Percentiles rank a stretch among this genome's conserved stretches.
Conservation (phyloP, 805 yeast species). For the Scheffersomyces lignosus region DNA sequence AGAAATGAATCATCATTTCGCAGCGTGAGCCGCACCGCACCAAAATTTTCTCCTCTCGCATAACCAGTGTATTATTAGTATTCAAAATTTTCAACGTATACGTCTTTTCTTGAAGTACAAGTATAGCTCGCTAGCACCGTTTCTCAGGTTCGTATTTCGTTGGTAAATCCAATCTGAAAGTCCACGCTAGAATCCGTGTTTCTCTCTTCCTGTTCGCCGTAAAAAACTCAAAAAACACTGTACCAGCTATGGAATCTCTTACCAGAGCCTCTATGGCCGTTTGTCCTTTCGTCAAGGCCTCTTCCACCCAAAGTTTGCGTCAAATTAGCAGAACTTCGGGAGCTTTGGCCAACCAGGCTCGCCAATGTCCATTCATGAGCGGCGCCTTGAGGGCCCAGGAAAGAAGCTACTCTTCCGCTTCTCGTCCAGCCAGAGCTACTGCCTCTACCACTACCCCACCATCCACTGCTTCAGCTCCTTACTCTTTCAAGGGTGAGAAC, state of each 20-base stretch:
- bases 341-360: slow-evolving; percentile 57
- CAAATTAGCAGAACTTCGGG: slow-evolving; percentile 46
- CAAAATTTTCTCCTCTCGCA: too few species aligned
- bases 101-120: too few species aligned
- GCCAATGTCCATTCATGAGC: slow-evolving; percentile 88
- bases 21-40: too few species aligned
- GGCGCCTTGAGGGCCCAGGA: slow-evolving; percentile 59
- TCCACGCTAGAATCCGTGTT: too few species aligned
- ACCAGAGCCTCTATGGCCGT: slow-evolving; percentile 73
- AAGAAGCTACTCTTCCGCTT: slow-evolving; percentile 48
- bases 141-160: too few species aligned
- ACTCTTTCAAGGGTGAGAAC: slow-evolving; percentile 28
- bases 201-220: neutral
- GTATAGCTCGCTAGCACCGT: too few species aligned
- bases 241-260: slow-evolving; percentile 87
- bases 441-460: slow-evolving; percentile 32
- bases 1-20: too few species aligned
- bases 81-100: slow-evolving; percentile 3
- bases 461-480: slow-evolving; percentile 28
- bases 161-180: too few species aligned
- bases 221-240: neutral
- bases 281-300: slow-evolving; percentile 79
- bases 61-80: neutral
- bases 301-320: slow-evolving; percentile 60
- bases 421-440: slow-evolving; percentile 46